These are phyloP conservation scores for Fusarium oxysporum DNA, from an alignment of 2,329 filamentous ascomycete genomes.

Conservation along the genomic window DNA sequence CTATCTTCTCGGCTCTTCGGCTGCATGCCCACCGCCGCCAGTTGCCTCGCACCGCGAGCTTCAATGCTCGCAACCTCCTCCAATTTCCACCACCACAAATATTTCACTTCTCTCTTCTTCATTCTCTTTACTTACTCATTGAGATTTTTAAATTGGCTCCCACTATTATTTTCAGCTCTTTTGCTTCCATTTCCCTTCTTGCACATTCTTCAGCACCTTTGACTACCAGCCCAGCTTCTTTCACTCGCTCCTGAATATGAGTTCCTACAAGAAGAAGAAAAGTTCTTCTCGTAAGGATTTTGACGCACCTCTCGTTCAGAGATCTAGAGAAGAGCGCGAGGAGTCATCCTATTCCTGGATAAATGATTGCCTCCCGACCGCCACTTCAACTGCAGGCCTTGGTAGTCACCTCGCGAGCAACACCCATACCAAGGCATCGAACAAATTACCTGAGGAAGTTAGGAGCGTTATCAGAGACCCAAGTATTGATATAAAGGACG, in stretches of 20 bases:
- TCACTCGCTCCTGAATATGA: background rate
- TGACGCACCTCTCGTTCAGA: background rate
- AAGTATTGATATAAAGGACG: fast-evolving
- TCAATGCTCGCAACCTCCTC: background rate
- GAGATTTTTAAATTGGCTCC: no score
- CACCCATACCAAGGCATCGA: fast-evolving
- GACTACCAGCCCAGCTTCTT: fast-evolving
- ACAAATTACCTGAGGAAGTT: no score
- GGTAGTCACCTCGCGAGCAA: fast-evolving
- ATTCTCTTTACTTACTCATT: fast-evolving
- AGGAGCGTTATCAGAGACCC: background rate
- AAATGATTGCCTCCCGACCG: background rate
- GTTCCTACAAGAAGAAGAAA: background rate
- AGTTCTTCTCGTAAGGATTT: background rate
- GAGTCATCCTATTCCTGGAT: background rate
- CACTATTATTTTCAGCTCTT: fast-evolving
- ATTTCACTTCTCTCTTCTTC: background rate
- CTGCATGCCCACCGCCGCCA: background rate
- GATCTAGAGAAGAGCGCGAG: background rate
- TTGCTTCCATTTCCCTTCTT: background rate
- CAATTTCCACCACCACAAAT: background rate
- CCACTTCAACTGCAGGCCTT: background rate
- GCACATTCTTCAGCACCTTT: background rate
- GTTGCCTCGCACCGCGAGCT: conserved; percentile 14
- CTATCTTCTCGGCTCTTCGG: background rate